Base-by-base conservation (phyloP, 1,139 yeast genomes). In the Yamadazyma friedrichii region DNA sequence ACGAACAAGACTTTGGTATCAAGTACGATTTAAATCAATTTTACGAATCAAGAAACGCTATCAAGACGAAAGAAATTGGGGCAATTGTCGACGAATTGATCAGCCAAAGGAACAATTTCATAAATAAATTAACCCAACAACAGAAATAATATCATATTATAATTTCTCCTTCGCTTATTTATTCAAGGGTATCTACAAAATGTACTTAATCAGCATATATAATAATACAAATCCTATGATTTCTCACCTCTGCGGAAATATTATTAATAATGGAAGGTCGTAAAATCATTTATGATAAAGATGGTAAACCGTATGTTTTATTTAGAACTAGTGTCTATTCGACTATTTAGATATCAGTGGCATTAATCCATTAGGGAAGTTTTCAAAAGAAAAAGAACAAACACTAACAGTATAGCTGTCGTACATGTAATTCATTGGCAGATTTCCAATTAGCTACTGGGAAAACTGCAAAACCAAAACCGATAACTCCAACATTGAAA, bases 261-360 rank as follows among this genome's bases (percentile, higher is more conserved):
- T 28, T 12, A 35, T 41, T 37, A 41, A 13, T 40, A 32, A 41
- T 41, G 43, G 17, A 34, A 9, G 95, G 96, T 0, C 72, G 85
- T 41, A 81, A 78, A 53, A 84, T 88, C 47, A 64, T 88, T 17
- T 84, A 86, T 45, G 96, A 88, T 53, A 82, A 87, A 57, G 84
- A 89, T 61, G 97, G 97, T 1, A 88, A 87, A 62, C 96, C 96
- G 86, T 86, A 73, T 55, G 93, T 52, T 15, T 8, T 3, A 31
- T 42, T 28, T 15, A 6, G 22, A 24, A 10, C 42, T 42, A 41
- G 47, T 28, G n/a, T 39, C 16, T 31, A 24, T 5, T n/a, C 15
- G 24, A 10, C 31, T 12, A 15, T 10, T 11, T 15, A 8, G n/a
- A 17, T n/a, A n/a, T n/a, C n/a, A n/a, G n/a, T n/a, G n/a, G n/a